These are phyloP conservation scores for Spathaspora passalidarum DNA, from an alignment of 805 yeast genomes.

Conservation along the genomic window DNA sequence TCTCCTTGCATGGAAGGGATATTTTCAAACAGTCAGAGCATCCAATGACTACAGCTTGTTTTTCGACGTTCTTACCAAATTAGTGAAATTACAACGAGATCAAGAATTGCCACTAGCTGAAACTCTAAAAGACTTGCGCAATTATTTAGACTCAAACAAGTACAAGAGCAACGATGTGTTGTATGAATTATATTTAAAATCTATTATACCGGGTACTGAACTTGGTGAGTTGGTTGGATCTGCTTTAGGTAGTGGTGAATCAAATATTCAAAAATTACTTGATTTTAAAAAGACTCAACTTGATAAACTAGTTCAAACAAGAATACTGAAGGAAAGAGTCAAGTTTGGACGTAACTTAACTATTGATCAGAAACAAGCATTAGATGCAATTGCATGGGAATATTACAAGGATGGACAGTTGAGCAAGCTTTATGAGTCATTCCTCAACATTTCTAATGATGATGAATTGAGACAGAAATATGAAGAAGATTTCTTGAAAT, in stretches of 20 bases:
- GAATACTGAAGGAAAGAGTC: conserved; percentile 46
- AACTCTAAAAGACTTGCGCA: conserved; percentile 44
- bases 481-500: conserved; percentile 61
- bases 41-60: conserved; percentile 39
- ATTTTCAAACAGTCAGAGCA: conserved; percentile 44
- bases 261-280: conserved; percentile 43
- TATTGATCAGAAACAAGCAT: conserved; percentile 34
- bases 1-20: conserved; percentile 79
- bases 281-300: conserved; percentile 41
- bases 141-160: conserved; percentile 39
- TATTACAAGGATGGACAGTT: conserved; percentile 50
- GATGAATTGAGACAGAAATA: conserved; percentile 54
- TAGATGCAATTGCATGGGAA: conserved; percentile 43
- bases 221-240: conserved; percentile 53
- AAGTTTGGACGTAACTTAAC: conserved; percentile 44
- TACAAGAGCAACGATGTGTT: conserved; percentile 28
- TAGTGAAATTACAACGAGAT: conserved; percentile 33
- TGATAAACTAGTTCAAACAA: conserved; percentile 34
- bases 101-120: conserved; percentile 48
- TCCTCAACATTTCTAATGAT: conserved; percentile 57
- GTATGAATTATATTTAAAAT: conserved; percentile 46
- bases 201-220: conserved; percentile 53
- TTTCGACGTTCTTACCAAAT: conserved; percentile 45
- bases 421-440: conserved; percentile 49
- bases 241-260: conserved; percentile 39